phyloP scores from a whole-genome alignment of 768 basidiomycete species.

The Serendipita sp. region DNA sequence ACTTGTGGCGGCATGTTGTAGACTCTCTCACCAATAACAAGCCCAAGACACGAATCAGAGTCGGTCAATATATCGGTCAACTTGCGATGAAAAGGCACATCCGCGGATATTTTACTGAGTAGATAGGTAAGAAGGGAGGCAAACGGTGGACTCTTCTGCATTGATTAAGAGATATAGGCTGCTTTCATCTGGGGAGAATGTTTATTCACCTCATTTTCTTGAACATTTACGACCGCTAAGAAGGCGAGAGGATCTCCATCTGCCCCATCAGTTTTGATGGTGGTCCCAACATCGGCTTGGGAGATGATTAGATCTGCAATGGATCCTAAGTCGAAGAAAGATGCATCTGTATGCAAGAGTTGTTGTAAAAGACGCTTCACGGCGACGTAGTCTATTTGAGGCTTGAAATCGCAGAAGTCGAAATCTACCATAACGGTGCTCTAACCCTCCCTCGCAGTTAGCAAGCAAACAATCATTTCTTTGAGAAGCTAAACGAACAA shows the following conservation, averaged over 20 bases:
- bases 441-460: conserved; percentile 18
- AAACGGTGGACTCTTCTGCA: conserved; percentile 57
- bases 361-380: conserved; percentile 29
- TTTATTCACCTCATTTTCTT: conserved; percentile 40
- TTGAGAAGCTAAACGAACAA: conserved; percentile 19
- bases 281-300: conserved; percentile 66
- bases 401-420: conserved; percentile 83
- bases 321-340: conserved; percentile 49
- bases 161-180: not conserved
- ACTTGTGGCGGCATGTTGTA: conserved; percentile 94
- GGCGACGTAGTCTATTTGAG: conserved; percentile 70
- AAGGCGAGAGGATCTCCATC: conserved; percentile 86
- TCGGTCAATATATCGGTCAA: conserved; percentile 38
- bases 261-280: conserved; percentile 79
- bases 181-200: not conserved
- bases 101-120: conserved; percentile 38
- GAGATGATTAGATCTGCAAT: conserved; percentile 66
- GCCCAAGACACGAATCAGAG: conserved; percentile 47
- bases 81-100: conserved; percentile 34
- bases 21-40: conserved; percentile 75
- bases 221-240: conserved; percentile 69
- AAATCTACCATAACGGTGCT: conserved; percentile 75
- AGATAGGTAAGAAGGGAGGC: conserved; percentile 56
- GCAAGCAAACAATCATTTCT: not conserved
- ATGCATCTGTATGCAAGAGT: conserved; percentile 54